Evolutionary conservation across 306 rosid species (phyloP).

Genomic region (Dryas octopetala): DNA sequence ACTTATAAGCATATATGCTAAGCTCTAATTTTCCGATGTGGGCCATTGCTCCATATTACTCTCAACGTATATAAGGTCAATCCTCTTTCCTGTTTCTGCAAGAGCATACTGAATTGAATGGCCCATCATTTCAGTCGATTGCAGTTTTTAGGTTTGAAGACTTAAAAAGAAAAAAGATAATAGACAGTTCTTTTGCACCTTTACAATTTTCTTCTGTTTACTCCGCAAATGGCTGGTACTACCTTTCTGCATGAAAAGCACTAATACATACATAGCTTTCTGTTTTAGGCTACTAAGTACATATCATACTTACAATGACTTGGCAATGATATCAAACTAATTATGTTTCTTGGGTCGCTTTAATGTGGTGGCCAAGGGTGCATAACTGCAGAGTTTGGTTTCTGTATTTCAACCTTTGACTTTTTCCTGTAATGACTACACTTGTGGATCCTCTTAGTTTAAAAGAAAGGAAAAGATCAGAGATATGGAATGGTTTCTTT

Average conservation of each 20-base stretch:
- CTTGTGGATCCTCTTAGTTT: background rate
- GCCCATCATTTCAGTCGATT: background rate
- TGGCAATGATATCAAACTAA: background rate
- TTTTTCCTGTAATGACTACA: background rate
- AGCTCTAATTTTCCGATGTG: too few species aligned
- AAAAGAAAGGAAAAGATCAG: too few species aligned
- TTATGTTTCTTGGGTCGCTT: background rate
- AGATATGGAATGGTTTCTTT: too few species aligned
- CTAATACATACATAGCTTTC: background rate
- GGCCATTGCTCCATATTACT: too few species aligned
- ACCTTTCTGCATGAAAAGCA: background rate
- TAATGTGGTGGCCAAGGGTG: background rate
- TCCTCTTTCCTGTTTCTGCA: background rate
- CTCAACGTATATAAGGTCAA: background rate
- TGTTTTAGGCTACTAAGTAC: too few species aligned
- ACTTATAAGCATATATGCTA: too few species aligned
- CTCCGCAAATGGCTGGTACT: background rate
- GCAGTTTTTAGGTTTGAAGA: background rate
- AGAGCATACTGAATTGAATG: slow-evolving; percentile 5
- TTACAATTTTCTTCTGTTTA: background rate
- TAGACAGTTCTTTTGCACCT: background rate
- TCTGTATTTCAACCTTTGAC: background rate
- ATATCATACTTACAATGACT: too few species aligned
- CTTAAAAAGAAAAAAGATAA: background rate
- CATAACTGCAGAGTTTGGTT: background rate